A percentile compares a stretch with the other conserved stretches of the same genome.
Evolutionary conservation across 768 basidiomycete genomes (phyloP).

Genomic region (Terana coerulea): DNA sequence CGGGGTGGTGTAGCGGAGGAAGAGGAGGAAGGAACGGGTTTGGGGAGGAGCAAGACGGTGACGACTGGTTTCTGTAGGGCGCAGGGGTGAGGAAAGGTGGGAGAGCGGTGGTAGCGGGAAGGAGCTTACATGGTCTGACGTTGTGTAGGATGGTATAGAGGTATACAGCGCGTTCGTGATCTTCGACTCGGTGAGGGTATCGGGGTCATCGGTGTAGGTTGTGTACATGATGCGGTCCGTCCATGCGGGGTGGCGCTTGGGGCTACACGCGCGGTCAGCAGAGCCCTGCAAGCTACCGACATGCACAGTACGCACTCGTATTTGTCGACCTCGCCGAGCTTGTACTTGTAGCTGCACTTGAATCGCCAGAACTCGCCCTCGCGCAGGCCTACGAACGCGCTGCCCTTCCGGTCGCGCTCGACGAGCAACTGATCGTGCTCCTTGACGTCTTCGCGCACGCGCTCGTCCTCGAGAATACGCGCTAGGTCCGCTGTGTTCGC

Average conservation of each 20-base stretch:
- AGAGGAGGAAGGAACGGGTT: constrained; percentile 21
- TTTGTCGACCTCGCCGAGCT: constrained; percentile 74
- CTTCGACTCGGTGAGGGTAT: constrained; percentile 43
- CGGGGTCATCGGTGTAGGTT: constrained; percentile 63
- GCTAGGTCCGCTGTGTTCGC: constrained; percentile 35
- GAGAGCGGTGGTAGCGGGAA: not conserved
- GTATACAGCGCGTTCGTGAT: constrained; percentile 73
- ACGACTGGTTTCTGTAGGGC: constrained; percentile 89
- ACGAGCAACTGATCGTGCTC: constrained; percentile 70
- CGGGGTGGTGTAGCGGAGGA: constrained; percentile 31
- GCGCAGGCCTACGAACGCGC: constrained; percentile 64
- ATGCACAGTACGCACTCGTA: constrained; percentile 54
- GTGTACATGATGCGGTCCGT: constrained; percentile 90
- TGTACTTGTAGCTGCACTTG: constrained; percentile 87
- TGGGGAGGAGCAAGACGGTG: constrained; percentile 59
- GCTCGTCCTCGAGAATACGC: constrained; percentile 35
- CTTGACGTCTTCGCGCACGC: constrained; percentile 53
- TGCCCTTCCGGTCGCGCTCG: constrained; percentile 57
- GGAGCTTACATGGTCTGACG: constrained; percentile 80
- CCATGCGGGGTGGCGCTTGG: constrained; percentile 81
- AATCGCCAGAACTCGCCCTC: constrained; percentile 90
- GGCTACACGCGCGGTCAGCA: constrained; percentile 33
- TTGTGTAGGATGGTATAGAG: constrained; percentile 76
- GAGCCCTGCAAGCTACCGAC: not conserved
- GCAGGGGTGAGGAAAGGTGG: constrained; percentile 5